Evolutionary conservation across 2,329 filamentous ascomycete genomes (phyloP).

Genomic region (Paecilomyces formosus): DNA sequence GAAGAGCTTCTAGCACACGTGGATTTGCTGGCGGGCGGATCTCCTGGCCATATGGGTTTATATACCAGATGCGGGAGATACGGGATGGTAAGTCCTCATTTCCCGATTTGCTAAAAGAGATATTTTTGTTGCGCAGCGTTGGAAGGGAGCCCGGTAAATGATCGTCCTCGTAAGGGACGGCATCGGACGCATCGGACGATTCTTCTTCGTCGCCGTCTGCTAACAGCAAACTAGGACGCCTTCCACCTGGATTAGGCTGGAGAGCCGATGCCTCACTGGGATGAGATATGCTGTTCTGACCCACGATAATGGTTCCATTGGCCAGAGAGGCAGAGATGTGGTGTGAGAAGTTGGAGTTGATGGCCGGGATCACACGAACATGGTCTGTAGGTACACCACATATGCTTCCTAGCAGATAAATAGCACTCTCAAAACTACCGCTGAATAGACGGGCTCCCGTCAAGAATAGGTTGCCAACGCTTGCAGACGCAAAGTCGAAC

Average conservation of each 20-base stretch:
- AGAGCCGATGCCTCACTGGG: conserved; percentile 59
- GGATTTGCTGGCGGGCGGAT: conserved; percentile 80
- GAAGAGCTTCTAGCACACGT: conserved; percentile 64
- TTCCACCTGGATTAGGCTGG: conserved; percentile 19
- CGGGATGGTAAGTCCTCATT: conserved; percentile 72
- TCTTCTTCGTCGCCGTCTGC: conserved; percentile 24
- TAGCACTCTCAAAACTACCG: conserved; percentile 84
- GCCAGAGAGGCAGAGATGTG: conserved; percentile 80
- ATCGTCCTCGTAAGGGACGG: conserved; percentile 37
- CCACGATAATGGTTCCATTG: conserved; percentile 72
- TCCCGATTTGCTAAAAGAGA: conserved; percentile 70
- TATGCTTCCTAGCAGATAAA: conserved; percentile 81
- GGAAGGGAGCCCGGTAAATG: conserved; percentile 60
- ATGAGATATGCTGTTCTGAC: conserved; percentile 89
- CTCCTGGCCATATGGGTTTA: conserved; percentile 97
- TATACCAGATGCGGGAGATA: conserved; percentile 87
- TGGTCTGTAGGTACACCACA: conserved; percentile 68
- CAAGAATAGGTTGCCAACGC: conserved; percentile 71
- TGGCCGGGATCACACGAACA: conserved; percentile 75
- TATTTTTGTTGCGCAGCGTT: conserved; percentile 70
- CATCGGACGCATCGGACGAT: conserved; percentile 21
- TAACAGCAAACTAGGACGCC: conserved; percentile 28
- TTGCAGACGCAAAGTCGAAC: conserved; percentile 71
- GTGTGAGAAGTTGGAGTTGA: conserved; percentile 92
- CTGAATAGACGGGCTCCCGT: conserved; percentile 85